Conservation (phyloP, 441 rosid species). For the Euphorbia celastroides region DNA sequence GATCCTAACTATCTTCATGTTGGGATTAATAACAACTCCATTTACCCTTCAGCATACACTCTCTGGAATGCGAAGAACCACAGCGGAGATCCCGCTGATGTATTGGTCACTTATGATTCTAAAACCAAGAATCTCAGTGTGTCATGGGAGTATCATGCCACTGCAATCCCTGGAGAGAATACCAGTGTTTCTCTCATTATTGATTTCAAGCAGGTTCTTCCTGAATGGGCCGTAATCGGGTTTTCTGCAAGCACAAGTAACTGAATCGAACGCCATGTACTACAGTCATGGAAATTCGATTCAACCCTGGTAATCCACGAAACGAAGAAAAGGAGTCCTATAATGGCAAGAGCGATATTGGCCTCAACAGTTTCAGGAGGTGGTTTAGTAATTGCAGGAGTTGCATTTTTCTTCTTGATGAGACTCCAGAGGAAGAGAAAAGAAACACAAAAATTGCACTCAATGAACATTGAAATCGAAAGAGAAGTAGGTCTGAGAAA, state of each 20-base stretch:
- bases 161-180: constrained; percentile 19
- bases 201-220: constrained; percentile 29
- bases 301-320: constrained; percentile 25
- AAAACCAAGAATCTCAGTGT: constrained; percentile 24
- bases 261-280: constrained; percentile 13
- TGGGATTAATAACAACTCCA: constrained; percentile 34
- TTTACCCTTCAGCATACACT: constrained; percentile 26
- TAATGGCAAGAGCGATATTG: not conserved
- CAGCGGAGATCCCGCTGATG: constrained; percentile 23
- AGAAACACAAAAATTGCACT: constrained; percentile 25
- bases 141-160: constrained; percentile 23
- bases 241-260: constrained; percentile 26
- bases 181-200: constrained; percentile 22
- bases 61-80: constrained; percentile 29
- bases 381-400: constrained; percentile 10
- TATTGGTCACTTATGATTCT: constrained; percentile 25
- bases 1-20: constrained; percentile 40
- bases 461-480: constrained; percentile 48
- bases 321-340: not conserved
- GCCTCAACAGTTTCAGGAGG: constrained; percentile 20
- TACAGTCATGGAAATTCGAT: constrained; percentile 34
- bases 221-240: constrained; percentile 34
- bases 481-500: constrained; percentile 52
- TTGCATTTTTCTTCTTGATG: not conserved
- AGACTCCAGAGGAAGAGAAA: not conserved